phyloP scores from a whole-genome alignment of 805 yeast genomes.

The Metschnikowia aberdeeniae region DNA sequence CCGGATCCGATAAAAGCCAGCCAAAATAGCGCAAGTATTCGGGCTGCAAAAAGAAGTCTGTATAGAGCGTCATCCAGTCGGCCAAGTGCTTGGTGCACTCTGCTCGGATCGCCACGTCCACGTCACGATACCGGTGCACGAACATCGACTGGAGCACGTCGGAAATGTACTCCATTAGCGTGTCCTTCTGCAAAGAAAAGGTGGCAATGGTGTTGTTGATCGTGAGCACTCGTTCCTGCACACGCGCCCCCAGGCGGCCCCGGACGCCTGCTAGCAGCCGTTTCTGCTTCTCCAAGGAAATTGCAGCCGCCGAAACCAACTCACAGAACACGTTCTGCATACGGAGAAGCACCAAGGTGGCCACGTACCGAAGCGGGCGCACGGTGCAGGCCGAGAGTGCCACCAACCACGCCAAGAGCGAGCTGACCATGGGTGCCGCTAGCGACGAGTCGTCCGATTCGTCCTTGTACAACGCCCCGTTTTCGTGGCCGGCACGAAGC shows the following conservation, averaged over 20 bases:
- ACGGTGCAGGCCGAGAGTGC: slow-evolving; percentile 65
- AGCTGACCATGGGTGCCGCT: slow-evolving; percentile 46
- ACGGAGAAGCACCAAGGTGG: slow-evolving; percentile 56
- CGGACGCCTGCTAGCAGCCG: slow-evolving; percentile 36
- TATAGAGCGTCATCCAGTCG: slow-evolving; percentile 66
- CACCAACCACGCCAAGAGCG: slow-evolving; percentile 69
- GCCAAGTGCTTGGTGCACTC: slow-evolving; percentile 64
- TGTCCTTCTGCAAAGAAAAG: slow-evolving; percentile 44
- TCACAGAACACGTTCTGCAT: slow-evolving; percentile 61
- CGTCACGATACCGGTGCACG: slow-evolving; percentile 75
- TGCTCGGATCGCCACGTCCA: slow-evolving; percentile 65
- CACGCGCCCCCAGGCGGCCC: slow-evolving; percentile 20
- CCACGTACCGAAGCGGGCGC: slow-evolving; percentile 64
- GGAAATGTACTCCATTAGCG: slow-evolving; percentile 52
- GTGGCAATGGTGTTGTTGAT: slow-evolving; percentile 39
- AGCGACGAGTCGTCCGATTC: slow-evolving; percentile 17
- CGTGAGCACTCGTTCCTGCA: slow-evolving; percentile 40
- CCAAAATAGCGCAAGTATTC: slow-evolving; percentile 74
- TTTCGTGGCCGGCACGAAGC: slow-evolving; percentile 53
- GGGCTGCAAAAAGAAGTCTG: slow-evolving; percentile 67
- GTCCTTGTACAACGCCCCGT: slow-evolving; percentile 50
- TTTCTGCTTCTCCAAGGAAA: slow-evolving; percentile 40
- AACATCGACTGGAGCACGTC: slow-evolving; percentile 68
- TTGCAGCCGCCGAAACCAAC: slow-evolving; percentile 35
- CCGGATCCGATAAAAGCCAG: slow-evolving; percentile 77